Evolutionary conservation across 345 rosid genomes (phyloP), one percentile per base, ranked within the genome.

Genomic region (Dipteronia sinensis): DNA sequence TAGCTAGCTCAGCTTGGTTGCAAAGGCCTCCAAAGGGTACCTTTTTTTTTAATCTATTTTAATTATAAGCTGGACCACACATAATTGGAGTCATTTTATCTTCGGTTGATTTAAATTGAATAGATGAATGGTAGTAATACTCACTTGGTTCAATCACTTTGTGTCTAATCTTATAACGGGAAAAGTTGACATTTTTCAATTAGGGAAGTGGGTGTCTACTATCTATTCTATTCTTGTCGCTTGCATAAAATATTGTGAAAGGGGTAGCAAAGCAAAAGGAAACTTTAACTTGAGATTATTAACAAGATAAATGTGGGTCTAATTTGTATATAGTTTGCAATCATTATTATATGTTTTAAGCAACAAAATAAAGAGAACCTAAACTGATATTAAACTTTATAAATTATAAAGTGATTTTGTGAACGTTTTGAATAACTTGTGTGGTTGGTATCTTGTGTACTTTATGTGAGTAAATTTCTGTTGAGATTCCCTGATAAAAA

Each of bases 1-100:
- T 29, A 62, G 65, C 61, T 62, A 67, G n/a, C 71, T 61, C 71
- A 25, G 55, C 23, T 67, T 78, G 17, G 31, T 51, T 38, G 23
- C 67, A 20, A 22, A 27, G 27, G 27, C 27, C 27, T 1, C 27
- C 27, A 27, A 27, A 16, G 59, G 11, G 19, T 16, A 15, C 13
- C 34, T 61, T 17, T 23, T 20, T 42, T 34, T 38, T 38, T 34
- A 6, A 16, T 29, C 2, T 27, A 31, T 6, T 15, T 65, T 31
- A 40, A 19, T 34, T 7, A 29, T 19, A 31, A 17, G 17, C 11
- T n/a, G 10, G 17, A 42, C 71, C 31, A 4, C 40, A 27, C 40
- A 12, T 6, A 27, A 19, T 1, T 65, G 42, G 44, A 67, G 27
- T 8, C 27, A 6, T 40, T 67, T 67, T 56, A 16, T n/a, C 22